Conservation (phyloP, 1,284 basidiomycete species). For the Megacollybia platyphylla region DNA sequence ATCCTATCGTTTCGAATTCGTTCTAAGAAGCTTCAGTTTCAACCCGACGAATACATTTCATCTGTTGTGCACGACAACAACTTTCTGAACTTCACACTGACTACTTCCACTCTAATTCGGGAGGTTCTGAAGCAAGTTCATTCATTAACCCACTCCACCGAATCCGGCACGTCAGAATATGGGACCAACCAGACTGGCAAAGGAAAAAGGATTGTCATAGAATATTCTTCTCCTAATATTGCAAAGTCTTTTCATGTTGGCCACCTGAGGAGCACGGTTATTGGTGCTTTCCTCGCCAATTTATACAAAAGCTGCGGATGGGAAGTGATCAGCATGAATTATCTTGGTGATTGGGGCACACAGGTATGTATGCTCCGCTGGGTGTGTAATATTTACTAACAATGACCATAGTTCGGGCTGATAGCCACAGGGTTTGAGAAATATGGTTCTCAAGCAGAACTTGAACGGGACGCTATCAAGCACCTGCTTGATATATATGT, state of each 20-base stretch:
- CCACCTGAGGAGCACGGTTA: slow-evolving; percentile 93
- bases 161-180: slow-evolving; percentile 48
- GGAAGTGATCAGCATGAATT: slow-evolving; percentile 88
- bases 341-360: slow-evolving; percentile 91
- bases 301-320: slow-evolving; percentile 90
- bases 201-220: slow-evolving; percentile 73
- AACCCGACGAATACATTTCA: slow-evolving; percentile 56
- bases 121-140: slow-evolving; percentile 78
- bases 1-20: background rate
- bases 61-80: slow-evolving; percentile 59
- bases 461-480: slow-evolving; percentile 86
- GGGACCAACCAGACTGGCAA: slow-evolving; percentile 65
- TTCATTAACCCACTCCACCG: slow-evolving; percentile 49
- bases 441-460: slow-evolving; percentile 78
- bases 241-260: slow-evolving; percentile 99
- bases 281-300: slow-evolving; percentile 89
- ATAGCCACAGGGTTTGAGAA: slow-evolving; percentile 89
- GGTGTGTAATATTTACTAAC: background rate
- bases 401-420: slow-evolving; percentile 52
- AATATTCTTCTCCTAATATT: slow-evolving; percentile 97
- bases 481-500: slow-evolving; percentile 95
- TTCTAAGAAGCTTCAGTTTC: slow-evolving; percentile 36
- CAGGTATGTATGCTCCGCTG: slow-evolving; percentile 38
- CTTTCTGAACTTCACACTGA: slow-evolving; percentile 77
- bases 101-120: slow-evolving; percentile 60